Evolutionary conservation across 2,329 filamentous ascomycete genomes (phyloP).

Genomic region (Paracorniculantispora psalliotae): DNA sequence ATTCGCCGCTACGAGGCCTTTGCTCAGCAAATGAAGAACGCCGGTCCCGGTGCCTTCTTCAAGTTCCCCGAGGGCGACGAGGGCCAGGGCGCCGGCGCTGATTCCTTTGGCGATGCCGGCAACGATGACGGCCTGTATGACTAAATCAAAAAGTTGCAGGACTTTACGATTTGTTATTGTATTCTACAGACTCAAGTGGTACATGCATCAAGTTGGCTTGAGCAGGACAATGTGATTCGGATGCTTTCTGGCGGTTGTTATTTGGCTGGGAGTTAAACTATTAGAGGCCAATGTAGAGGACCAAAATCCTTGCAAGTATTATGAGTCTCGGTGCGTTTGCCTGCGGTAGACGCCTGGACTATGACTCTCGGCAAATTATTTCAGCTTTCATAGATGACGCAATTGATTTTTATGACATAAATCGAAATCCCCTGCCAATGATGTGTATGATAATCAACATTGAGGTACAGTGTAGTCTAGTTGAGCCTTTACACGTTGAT

Average conservation of each 20-base stretch:
- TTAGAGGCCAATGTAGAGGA: constrained; percentile 21
- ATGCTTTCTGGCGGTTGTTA: constrained; percentile 19
- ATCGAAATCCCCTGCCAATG: not conserved
- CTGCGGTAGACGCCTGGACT: not conserved
- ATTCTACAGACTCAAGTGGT: constrained; percentile 16
- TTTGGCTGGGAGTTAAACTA: constrained; percentile 28
- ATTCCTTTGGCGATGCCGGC: constrained; percentile 75
- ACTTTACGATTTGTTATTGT: not conserved
- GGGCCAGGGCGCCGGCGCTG: constrained; percentile 59
- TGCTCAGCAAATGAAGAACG: constrained; percentile 98
- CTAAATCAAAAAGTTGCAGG: constrained; percentile 46
- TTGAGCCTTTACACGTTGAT: too few species aligned
- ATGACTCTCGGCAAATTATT: constrained; percentile 15
- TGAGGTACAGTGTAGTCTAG: too few species aligned
- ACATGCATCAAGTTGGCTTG: not conserved
- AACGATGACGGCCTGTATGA: constrained; percentile 98
- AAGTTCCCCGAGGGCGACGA: constrained; percentile 76
- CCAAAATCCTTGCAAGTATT: constrained; percentile 5
- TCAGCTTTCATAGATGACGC: constrained; percentile 28
- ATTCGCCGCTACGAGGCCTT: constrained; percentile 98
- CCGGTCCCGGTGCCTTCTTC: constrained; percentile 93
- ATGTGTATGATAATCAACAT: not conserved
- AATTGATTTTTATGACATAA: constrained; percentile 24
- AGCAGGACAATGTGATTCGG: constrained; percentile 12
- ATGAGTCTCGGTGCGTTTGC: not conserved